Percentiles rank a stretch among this genome's conserved stretches.
Conservation (phyloP, 306 rosid genomes). For the Castanea mollissima region DNA sequence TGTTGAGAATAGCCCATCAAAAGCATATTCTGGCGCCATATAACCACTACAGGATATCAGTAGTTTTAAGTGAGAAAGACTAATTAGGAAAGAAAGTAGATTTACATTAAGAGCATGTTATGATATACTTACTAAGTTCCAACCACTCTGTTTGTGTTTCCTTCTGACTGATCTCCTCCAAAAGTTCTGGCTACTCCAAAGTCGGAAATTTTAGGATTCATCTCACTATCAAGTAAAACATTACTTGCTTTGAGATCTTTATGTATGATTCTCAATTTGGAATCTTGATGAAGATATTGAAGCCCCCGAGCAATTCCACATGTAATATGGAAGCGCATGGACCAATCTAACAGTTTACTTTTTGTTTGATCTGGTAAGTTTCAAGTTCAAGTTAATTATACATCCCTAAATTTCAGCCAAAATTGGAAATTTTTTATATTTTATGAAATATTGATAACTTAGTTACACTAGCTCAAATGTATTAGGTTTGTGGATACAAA, state of each 20-base stretch:
- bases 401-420: not conserved
- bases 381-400: conserved; percentile 4
- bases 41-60: conserved; percentile 41
- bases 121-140: conserved; percentile 54
- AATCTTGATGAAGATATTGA: conserved; percentile 58
- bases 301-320: conserved; percentile 48
- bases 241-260: conserved; percentile 60
- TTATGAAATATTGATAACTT: too few species aligned
- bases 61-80: not conserved
- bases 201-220: conserved; percentile 65
- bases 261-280: conserved; percentile 51
- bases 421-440: not conserved
- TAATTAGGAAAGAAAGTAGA: not conserved
- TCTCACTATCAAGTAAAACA: conserved; percentile 41
- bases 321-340: conserved; percentile 45
- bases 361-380: conserved; percentile 26
- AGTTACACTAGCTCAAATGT: not conserved
- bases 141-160: conserved; percentile 39
- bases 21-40: conserved; percentile 58
- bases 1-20: conserved; percentile 45
- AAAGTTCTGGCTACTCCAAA: conserved; percentile 52
- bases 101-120: not conserved
- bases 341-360: conserved; percentile 31
- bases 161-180: conserved; percentile 42
- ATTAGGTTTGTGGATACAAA: conserved; percentile 10